Percentiles rank a stretch among this genome's conserved stretches.
Conservation (phyloP, 2,329 filamentous ascomycete species). For the Stemphylium lycopersici region DNA sequence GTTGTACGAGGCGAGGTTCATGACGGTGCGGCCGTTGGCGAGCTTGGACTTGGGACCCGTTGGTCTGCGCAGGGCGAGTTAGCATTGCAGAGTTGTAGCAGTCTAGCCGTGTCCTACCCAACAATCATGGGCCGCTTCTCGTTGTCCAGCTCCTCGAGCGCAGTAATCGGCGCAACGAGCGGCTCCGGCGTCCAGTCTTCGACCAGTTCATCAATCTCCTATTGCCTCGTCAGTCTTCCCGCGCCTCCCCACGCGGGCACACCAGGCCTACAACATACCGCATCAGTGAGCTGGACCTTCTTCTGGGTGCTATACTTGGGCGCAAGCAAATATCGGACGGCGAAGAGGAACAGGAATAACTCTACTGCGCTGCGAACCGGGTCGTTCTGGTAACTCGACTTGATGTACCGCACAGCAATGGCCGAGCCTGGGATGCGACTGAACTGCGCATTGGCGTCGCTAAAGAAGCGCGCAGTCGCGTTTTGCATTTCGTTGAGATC, state of each 20-base stretch:
- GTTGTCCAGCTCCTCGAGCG: conserved; percentile 78
- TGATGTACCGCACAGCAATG: conserved; percentile 92
- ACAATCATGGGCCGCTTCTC: conserved; percentile 88
- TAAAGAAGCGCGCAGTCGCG: conserved; percentile 60
- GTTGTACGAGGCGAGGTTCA: conserved; percentile 93
- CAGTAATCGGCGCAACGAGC: conserved; percentile 74
- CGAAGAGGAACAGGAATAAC: conserved; percentile 91
- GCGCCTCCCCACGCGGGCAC: neutral
- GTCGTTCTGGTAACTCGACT: conserved; percentile 97
- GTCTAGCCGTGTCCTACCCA: conserved; percentile 63
- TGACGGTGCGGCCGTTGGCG: conserved; percentile 85
- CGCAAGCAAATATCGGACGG: conserved; percentile 88
- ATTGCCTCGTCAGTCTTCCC: conserved; percentile 18
- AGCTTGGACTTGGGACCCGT: conserved; percentile 91
- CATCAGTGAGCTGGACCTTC: conserved; percentile 85
- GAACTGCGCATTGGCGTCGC: conserved; percentile 69
- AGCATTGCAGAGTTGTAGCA: conserved; percentile 9
- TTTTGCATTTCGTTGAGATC: conserved; percentile 63
- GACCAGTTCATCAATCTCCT: conserved; percentile 95
- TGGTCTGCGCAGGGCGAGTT: conserved; percentile 61
- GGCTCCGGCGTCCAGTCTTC: conserved; percentile 97
- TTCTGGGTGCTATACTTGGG: conserved; percentile 92
- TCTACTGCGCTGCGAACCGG: conserved; percentile 93
- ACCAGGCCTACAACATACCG: conserved; percentile 55
- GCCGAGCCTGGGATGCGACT: conserved; percentile 93